phyloP scores from a whole-genome alignment of 1,284 basidiomycete species.

The Pseudozyma sp. region DNA sequence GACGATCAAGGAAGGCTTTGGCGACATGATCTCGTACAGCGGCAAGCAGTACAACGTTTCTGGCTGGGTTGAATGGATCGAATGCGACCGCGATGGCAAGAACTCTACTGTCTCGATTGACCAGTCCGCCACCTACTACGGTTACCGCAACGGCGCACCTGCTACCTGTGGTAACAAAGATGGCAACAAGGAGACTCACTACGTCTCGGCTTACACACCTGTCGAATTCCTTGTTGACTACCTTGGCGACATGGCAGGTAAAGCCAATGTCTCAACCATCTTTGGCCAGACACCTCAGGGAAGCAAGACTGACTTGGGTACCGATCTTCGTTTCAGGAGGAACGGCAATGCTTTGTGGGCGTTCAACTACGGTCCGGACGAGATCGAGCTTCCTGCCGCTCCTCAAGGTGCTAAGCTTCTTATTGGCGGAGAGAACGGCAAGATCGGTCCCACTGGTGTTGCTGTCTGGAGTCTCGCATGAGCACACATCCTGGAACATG shows the following conservation, averaged over 20 bases:
- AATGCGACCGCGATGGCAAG: conserved; percentile 44
- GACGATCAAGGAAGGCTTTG: conserved; percentile 39
- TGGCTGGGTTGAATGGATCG: conserved; percentile 55
- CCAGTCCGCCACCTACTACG: conserved; percentile 29
- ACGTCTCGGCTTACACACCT: conserved; percentile 48
- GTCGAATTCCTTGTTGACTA: conserved; percentile 41
- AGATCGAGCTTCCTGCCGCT: conserved; percentile 32
- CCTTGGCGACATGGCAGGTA: conserved; percentile 35
- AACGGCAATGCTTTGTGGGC: conserved; percentile 52
- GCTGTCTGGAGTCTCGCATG: conserved; percentile 39
- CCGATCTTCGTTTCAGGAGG: conserved; percentile 36
- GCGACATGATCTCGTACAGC: conserved; percentile 40
- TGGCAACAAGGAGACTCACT: conserved; percentile 40
- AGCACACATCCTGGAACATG: background rate
- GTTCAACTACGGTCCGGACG: conserved; percentile 49
- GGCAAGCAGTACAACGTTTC: conserved; percentile 42
- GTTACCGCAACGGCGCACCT: conserved; percentile 43
- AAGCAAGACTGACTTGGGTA: conserved; percentile 33
- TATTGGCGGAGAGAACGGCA: conserved; percentile 28
- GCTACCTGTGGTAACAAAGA: conserved; percentile 44
- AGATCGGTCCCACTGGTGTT: conserved; percentile 33
- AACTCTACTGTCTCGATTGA: conserved; percentile 30
- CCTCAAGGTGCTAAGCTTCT: conserved; percentile 33
- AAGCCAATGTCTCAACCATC: conserved; percentile 30
- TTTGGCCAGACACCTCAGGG: conserved; percentile 21